Conservation (phyloP, 768 basidiomycete genomes). For the Paxillus rubicundulus region DNA sequence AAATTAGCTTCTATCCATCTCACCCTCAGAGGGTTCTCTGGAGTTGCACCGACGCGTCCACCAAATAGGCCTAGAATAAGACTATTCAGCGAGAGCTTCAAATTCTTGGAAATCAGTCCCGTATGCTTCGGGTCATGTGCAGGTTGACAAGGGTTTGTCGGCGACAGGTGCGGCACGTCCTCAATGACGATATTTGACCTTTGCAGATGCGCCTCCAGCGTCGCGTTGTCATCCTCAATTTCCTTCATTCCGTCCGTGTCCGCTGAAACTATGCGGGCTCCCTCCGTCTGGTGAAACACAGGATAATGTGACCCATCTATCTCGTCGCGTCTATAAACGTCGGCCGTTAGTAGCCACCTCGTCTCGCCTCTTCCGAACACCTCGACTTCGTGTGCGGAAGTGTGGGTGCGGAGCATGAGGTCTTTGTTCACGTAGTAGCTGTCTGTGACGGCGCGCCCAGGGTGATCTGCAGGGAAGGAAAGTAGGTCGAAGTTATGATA, state of each 20-base stretch:
- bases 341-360: conserved; percentile 89
- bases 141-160: conserved; percentile 77
- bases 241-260: conserved; percentile 55
- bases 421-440: conserved; percentile 93
- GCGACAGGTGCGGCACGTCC: conserved; percentile 73
- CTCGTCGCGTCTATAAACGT: conserved; percentile 97
- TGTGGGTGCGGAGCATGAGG: conserved; percentile 95
- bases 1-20: conserved; percentile 99
- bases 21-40: conserved; percentile 74
- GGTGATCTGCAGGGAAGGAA: conserved; percentile 90
- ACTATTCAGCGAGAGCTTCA: conserved; percentile 88
- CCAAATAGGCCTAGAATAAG: conserved; percentile 84
- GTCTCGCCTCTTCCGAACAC: conserved; percentile 74
- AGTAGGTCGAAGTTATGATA: conserved; percentile 95
- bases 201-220: conserved; percentile 57
- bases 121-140: conserved; percentile 74
- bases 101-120: conserved; percentile 71
- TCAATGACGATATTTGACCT: conserved; percentile 80
- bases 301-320: conserved; percentile 97
- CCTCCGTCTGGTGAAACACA: conserved; percentile 98
- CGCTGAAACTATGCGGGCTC: conserved; percentile 75
- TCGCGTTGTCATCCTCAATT: conserved; percentile 69
- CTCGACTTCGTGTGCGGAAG: conserved; percentile 97
- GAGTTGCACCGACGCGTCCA: conserved; percentile 44
- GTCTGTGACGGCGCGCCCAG: conserved; percentile 86